Conservation (phyloP, 805 yeast genomes). For the Yueomyces sinensis region DNA sequence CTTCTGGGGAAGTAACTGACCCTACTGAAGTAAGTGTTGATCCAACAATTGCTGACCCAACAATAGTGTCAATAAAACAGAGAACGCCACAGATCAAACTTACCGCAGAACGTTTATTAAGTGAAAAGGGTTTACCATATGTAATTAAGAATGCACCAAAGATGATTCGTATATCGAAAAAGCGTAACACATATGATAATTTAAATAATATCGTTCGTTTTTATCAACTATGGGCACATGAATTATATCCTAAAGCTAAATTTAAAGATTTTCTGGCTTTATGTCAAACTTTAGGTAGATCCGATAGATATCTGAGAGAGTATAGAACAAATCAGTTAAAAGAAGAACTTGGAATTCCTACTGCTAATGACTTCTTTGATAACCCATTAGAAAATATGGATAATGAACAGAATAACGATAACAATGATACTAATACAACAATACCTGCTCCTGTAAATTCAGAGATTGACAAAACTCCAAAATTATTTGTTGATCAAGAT, state of each 20-base stretch:
- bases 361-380: not conserved
- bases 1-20: too few relatives aligned
- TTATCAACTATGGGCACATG: conserved; percentile 68
- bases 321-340: conserved; percentile 29
- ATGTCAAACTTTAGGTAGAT: conserved; percentile 35
- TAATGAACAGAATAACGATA: not conserved
- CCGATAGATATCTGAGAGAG: conserved; percentile 28
- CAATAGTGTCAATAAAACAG: conserved; percentile 10
- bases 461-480: too few relatives aligned
- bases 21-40: conserved; percentile 5
- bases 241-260: conserved; percentile 65
- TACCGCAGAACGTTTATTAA: conserved; percentile 37
- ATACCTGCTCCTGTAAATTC: not conserved
- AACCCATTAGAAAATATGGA: not conserved
- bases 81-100: conserved; percentile 31
- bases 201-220: conserved; percentile 30
- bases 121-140: conserved; percentile 44
- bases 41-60: conserved; percentile 16
- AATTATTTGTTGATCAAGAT: too few relatives aligned
- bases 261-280: conserved; percentile 55
- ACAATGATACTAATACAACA: not conserved
- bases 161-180: conserved; percentile 23
- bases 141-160: conserved; percentile 27
- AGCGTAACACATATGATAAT: conserved; percentile 14
- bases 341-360: conserved; percentile 22